These are phyloP conservation scores for Hordeum pubiflorum DNA, from an alignment of 202 grass and related monocot species.

Conservation along the genomic window DNA sequence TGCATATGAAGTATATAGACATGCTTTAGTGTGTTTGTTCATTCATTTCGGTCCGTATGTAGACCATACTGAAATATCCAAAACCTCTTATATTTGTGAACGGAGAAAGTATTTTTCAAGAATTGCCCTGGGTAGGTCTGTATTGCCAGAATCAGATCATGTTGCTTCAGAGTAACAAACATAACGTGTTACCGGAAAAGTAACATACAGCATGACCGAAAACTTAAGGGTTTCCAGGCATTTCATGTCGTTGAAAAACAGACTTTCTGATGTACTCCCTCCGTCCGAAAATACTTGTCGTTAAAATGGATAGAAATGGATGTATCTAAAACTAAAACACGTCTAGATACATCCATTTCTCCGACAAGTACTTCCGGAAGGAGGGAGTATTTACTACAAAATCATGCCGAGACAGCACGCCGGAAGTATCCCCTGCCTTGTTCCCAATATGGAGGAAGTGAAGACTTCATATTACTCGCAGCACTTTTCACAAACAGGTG, in stretches of 20 bases:
- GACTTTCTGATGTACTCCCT: background rate
- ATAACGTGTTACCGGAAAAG: background rate
- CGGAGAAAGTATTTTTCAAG: background rate
- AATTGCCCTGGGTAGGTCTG: background rate
- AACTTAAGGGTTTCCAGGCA: background rate
- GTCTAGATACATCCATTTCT: too few relatives aligned
- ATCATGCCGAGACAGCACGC: background rate
- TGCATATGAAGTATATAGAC: too few relatives aligned
- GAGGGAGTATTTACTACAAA: background rate
- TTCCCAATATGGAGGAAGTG: background rate
- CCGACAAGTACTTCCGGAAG: too few relatives aligned
- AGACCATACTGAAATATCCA: too few relatives aligned
- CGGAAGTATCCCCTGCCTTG: background rate
- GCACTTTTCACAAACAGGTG: slow-evolving; percentile 39
- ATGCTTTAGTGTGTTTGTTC: too few relatives aligned
- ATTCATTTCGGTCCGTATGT: too few relatives aligned
- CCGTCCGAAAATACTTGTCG: too few relatives aligned
- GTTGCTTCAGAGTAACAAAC: background rate
- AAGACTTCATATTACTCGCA: slow-evolving; percentile 15
- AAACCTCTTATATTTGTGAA: too few relatives aligned
- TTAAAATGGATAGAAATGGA: too few relatives aligned
- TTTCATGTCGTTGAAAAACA: background rate
- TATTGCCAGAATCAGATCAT: slow-evolving; percentile 9
- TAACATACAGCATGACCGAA: background rate
- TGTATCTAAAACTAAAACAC: too few relatives aligned